Evolutionary conservation across 2,329 filamentous ascomycete species (phyloP), one percentile per base, ranked within the genome.

Genomic region (Phaeosphaeria sp.): DNA sequence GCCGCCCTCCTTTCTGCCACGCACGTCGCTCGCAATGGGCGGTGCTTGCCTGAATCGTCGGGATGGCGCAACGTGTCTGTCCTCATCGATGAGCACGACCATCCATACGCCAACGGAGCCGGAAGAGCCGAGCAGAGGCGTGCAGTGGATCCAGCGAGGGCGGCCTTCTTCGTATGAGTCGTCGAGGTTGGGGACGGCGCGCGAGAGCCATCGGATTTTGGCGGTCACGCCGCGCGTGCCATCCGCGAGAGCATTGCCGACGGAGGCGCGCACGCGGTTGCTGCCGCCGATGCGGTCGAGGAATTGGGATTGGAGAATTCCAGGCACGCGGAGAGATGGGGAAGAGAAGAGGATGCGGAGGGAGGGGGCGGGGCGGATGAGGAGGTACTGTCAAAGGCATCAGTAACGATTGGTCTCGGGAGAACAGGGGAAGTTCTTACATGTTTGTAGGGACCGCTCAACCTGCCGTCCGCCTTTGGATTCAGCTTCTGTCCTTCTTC

Each of bases 31-130:
- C 1, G 72, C 45, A 6, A 77, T 65, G 3, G 74, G 74, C 2
- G 74, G 74, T 20, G 74, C 73, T 22, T 65, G 64, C 17, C 73
- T 65, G 56, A 76, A 76, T 8, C 70, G 53, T 22, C 73, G 66
- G 21, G 53, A 57, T 13, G 67, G 62, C 6, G 55, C 53, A 1
- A 51, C 15, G 15, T 63, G 51, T 20, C 74, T 74, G n/a, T 76
- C 73, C 52, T 75, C 87, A 60, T 92, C 89, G 3, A 91, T 86
- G 15, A 93, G 81, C 0, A 92, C 83, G 6, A 92, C 82, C 88
- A 93, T 91, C 90, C 90, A 93, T 0, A 92, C 89, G 17, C 91
- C 91, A 0, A 93, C 86, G 3, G 84, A 80, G 1, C 88, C 87
- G 61, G 88, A 88, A 43, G 83, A 82, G 2, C 89, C 89, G 3